A percentile compares a stretch with the other conserved stretches of the same genome.
phyloP scores from a whole-genome alignment of 129 eudicot genomes.

The carrot (Daucus carota) region DH1_v3.0 NC_030384.2:47778501-47779000 shows the following conservation, averaged over 20 bases:
- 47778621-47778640: conserved; percentile 44
- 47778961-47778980: conserved; percentile 10
- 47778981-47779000: conserved; percentile 18
- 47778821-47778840: conserved; percentile 27
- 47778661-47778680: background rate
- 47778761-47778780: background rate
- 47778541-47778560: conserved; percentile 99
- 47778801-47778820: conserved; percentile 86
- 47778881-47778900: conserved; percentile 1
- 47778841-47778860: conserved; percentile 3
- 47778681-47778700: background rate
- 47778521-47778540: conserved; percentile 83
- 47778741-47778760: background rate
- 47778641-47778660: background rate
- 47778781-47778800: conserved; percentile 86
- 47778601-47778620: conserved; percentile 96
- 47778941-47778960: conserved; percentile 12
- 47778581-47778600: conserved; percentile 95
- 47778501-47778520: background rate
- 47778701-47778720: too few species aligned
- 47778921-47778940: conserved; percentile 10
- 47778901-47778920: conserved; percentile 3
- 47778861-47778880: conserved; percentile 25
- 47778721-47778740: too few species aligned
- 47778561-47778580: conserved; percentile 93